Percentiles rank a stretch among this genome's conserved stretches.
phyloP scores from a whole-genome alignment of 2,329 filamentous ascomycete genomes.

The Exophiala xenobiotica region DNA sequence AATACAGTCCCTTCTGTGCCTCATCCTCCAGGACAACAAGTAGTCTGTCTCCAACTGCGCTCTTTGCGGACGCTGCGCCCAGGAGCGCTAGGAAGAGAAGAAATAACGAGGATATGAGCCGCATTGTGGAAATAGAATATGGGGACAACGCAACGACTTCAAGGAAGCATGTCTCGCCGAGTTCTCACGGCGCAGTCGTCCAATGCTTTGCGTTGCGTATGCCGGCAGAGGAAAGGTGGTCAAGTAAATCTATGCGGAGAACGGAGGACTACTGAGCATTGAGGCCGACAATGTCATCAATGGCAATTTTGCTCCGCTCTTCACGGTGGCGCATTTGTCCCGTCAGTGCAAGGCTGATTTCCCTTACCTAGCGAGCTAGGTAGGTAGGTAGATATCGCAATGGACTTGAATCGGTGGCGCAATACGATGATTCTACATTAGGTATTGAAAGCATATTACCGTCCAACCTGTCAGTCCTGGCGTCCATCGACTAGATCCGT shows the following conservation, averaged over 20 bases:
- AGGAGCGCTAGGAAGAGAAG: slow-evolving; percentile 63
- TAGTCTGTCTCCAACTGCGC: slow-evolving; percentile 74
- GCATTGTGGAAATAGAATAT: slow-evolving; percentile 57
- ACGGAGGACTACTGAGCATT: no score
- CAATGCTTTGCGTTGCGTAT: background rate
- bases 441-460: no score
- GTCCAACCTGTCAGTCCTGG: no score
- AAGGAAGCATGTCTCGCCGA: slow-evolving; percentile 3
- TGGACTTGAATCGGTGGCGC: no score
- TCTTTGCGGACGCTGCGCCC: slow-evolving; percentile 70
- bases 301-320: no score
- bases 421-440: no score
- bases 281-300: no score
- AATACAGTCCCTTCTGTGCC: slow-evolving; percentile 77
- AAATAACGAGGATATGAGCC: slow-evolving; percentile 61
- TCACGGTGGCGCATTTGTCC: no score
- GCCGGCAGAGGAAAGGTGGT: slow-evolving; percentile 13
- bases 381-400: no score
- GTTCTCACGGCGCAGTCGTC: slow-evolving; percentile 2
- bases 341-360: no score
- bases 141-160: background rate
- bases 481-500: no score
- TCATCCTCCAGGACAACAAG: slow-evolving; percentile 83
- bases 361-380: no score
- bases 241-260: slow-evolving; percentile 4